Percentiles rank a stretch among this genome's conserved stretches.
Evolutionary conservation across 2,329 filamentous ascomycete genomes (phyloP).

Genomic region (Hypocrella siamensis): DNA sequence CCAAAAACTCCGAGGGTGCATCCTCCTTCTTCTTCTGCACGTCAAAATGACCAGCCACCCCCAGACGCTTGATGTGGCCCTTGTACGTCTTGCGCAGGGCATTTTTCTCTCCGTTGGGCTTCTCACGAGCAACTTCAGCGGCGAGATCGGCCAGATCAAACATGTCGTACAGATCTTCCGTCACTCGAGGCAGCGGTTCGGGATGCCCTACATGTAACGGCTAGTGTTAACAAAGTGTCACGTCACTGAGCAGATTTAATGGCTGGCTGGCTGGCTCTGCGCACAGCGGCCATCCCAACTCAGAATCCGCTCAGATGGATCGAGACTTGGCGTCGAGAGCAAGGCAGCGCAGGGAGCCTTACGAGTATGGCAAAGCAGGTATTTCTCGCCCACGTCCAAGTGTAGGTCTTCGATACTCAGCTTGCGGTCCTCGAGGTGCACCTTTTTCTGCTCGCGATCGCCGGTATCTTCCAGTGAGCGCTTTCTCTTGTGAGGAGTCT

Average conservation of each 20-base stretch:
- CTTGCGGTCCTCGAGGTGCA: constrained; percentile 44
- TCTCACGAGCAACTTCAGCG: constrained; percentile 44
- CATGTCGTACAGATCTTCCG: constrained; percentile 42
- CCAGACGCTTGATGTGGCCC: constrained; percentile 49
- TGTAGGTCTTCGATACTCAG: constrained; percentile 49
- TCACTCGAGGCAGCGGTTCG: constrained; percentile 29
- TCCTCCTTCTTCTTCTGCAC: constrained; percentile 36
- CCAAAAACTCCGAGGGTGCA: constrained; percentile 34
- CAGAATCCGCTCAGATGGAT: too few relatives aligned
- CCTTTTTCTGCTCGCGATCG: constrained; percentile 43
- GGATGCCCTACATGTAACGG: constrained; percentile 29
- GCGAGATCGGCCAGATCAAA: constrained; percentile 42
- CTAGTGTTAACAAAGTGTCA: constrained; percentile 28
- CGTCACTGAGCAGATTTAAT: constrained; percentile 5
- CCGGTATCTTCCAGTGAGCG: constrained; percentile 39
- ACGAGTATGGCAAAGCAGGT: constrained; percentile 51
- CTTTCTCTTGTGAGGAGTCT: constrained; percentile 46
- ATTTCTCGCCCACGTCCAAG: constrained; percentile 50
- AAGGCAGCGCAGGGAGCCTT: constrained; percentile 39
- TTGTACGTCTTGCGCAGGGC: constrained; percentile 53
- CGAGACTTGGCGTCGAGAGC: too few relatives aligned
- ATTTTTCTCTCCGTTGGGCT: constrained; percentile 52
- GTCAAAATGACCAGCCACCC: constrained; percentile 46
- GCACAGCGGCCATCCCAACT: too few relatives aligned
- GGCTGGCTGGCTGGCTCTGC: too few relatives aligned